Evolutionary conservation across 208 protist genomes (phyloP), one percentile per base, ranked within the genome.

Genomic region (Vickermania ingenoplastis): DNA sequence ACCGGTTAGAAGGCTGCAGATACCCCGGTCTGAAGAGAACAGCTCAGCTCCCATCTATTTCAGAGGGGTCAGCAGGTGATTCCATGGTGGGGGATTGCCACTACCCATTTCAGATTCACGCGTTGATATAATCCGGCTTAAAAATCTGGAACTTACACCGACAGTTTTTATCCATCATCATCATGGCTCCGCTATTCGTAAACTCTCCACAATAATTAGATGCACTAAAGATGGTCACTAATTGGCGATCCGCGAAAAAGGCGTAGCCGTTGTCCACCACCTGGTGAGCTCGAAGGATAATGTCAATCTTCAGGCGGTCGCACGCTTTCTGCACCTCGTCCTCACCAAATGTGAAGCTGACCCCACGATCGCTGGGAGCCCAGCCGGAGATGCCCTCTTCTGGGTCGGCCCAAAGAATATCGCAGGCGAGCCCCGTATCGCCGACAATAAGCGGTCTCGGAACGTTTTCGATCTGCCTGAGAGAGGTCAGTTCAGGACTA

Each of bases 181-280:
- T 98, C 87, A 99, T 98, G 1, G 98, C 97, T 3, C 98, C 98
- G 14, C 90, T 91, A 76, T 99, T 99, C 56, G 99, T 97, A 73
- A 99, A 99, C 74, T 99, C 97, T 55, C 97, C 97, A 69, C 97
- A 99, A 79, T 99, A 99, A 81, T 99, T 99, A 17, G 98, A 97
- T 2, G 98, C 98, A 4, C 90, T 98, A 81, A 99, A 99, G 5
- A 99, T 69, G 0, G 98, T 99, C 27, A 99, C 98, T 41, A 99
- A 88, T 63, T 97, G 83, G 17, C 98, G 79, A 31, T 96, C 91
- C 1, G 97, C 96, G 66, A 99, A 99, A 69, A 99, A 99, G 53
- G 98, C 92, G 77, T 99, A 99, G 2, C 97, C 97, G 59, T 98
- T 88, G 31, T 98, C 92, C 7, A 99, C 95, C 2, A 97, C 91